Evolutionary conservation across 2,329 filamentous ascomycete genomes (phyloP).

Genomic region (Penicillium sp.): DNA sequence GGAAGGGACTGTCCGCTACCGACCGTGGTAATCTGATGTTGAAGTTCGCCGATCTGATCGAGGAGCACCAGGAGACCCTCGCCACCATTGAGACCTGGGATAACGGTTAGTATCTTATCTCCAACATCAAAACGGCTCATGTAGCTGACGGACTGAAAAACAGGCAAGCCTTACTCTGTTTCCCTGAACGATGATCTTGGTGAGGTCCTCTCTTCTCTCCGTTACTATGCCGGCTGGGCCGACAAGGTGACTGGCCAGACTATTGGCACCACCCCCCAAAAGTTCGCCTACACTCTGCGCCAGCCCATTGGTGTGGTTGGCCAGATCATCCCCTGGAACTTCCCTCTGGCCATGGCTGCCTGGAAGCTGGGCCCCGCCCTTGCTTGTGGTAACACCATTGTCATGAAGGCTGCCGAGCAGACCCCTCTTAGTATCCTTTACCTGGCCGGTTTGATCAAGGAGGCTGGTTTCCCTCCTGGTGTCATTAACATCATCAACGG

Average conservation of each 20-base stretch:
- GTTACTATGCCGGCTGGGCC: constrained; percentile 88
- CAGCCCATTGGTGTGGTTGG: constrained; percentile 81
- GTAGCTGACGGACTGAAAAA: not conserved
- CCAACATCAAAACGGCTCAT: not conserved
- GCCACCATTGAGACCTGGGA: constrained; percentile 75
- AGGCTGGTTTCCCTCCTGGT: constrained; percentile 26
- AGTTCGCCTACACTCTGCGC: constrained; percentile 78
- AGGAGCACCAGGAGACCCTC: constrained; percentile 61
- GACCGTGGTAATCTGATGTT: constrained; percentile 67
- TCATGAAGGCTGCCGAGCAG: constrained; percentile 27
- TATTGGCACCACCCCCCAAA: constrained; percentile 57
- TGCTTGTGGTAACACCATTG: constrained; percentile 26
- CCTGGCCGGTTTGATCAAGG: constrained; percentile 22
- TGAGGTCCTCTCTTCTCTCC: constrained; percentile 67
- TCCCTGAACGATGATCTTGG: constrained; percentile 66
- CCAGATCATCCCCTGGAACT: constrained; percentile 90
- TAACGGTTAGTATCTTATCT: constrained; percentile 61
- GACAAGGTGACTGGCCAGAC: constrained; percentile 91
- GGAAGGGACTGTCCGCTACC: constrained; percentile 43
- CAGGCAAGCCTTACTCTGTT: constrained; percentile 45
- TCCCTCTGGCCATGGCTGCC: constrained; percentile 47
- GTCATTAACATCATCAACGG: constrained; percentile 27
- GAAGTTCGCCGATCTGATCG: constrained; percentile 69
- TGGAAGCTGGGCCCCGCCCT: constrained; percentile 28
- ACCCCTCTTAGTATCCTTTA: constrained; percentile 26